These are phyloP conservation scores for Asterella californica DNA, from an alignment of 225 moss, liverwort and hornwort genomes.

Conservation along the genomic window DNA sequence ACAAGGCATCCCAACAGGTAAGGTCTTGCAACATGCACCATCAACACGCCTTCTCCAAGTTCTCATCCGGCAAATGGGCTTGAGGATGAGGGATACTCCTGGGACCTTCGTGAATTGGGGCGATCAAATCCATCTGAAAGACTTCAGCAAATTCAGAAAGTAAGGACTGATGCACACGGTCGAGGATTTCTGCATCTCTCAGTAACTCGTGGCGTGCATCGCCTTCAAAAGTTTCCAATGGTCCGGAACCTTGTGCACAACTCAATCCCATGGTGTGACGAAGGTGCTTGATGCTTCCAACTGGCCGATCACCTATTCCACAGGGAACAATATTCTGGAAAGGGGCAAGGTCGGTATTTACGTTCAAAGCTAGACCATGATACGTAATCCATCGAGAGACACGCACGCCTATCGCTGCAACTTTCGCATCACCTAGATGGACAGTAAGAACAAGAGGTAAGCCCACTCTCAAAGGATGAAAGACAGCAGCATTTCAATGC, in stretches of 20 bases:
- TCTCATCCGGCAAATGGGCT: not conserved
- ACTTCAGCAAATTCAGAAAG: slow-evolving; percentile 16
- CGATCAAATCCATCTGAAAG: slow-evolving; percentile 10
- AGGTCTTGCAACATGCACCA: no score
- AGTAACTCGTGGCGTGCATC: not conserved
- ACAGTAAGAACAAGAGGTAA: not conserved
- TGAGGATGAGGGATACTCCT: not conserved
- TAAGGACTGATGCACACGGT: slow-evolving; percentile 14
- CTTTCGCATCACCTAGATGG: slow-evolving; percentile 45
- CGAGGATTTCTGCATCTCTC: not conserved
- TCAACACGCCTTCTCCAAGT: not conserved
- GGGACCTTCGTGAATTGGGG: slow-evolving; percentile 10
- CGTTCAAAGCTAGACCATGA: slow-evolving; percentile 85
- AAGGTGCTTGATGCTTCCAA: slow-evolving; percentile 59
- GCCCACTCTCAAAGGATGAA: no score
- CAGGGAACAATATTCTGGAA: slow-evolving; percentile 74
- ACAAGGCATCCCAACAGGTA: no score
- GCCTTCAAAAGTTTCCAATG: no score
- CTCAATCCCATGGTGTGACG: slow-evolving; percentile 17
- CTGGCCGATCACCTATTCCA: slow-evolving; percentile 72
- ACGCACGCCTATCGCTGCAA: slow-evolving; percentile 83
- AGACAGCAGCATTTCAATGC: no score
- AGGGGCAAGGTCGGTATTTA: slow-evolving; percentile 63
- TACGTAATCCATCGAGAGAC: slow-evolving; percentile 89
- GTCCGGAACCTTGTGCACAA: not conserved